Evolutionary conservation across 2,329 filamentous ascomycete species (phyloP).

Genomic region (Pseudogymnoascus sp.): DNA sequence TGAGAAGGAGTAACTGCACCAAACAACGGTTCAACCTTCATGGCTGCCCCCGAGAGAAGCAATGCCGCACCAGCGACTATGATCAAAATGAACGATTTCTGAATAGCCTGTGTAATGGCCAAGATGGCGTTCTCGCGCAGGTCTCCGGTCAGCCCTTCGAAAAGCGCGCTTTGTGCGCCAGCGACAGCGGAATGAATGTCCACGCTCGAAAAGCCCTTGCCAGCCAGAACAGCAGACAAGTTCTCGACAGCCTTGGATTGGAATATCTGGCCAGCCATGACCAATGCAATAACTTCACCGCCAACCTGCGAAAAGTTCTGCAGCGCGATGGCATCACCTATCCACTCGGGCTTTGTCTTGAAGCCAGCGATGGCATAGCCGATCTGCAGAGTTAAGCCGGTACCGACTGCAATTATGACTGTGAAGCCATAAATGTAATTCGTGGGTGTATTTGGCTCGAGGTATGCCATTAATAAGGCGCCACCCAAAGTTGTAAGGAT

Average conservation of each 20-base stretch:
- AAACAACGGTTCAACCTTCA: no score
- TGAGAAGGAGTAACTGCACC: no score
- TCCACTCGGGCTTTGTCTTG: constrained; percentile 25
- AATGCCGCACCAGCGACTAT: no score
- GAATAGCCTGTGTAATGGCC: no score
- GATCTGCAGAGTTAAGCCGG: constrained; percentile 28
- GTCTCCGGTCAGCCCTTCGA: no score
- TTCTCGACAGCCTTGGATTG: constrained; percentile 27
- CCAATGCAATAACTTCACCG: constrained; percentile 28
- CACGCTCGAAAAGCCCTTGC: constrained; percentile 15
- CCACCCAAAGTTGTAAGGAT: not conserved
- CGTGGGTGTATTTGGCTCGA: not conserved
- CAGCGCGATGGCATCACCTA: constrained; percentile 29
- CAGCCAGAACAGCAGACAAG: constrained; percentile 20
- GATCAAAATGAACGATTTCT: no score
- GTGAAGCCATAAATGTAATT: not conserved
- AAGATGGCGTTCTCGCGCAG: no score
- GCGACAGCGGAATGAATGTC: constrained; percentile 23
- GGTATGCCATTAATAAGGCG: not conserved
- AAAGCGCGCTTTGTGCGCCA: not conserved
- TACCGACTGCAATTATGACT: constrained; percentile 30
- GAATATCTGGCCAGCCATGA: constrained; percentile 31
- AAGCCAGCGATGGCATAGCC: constrained; percentile 30
- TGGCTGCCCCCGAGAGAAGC: no score
- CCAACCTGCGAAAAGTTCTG: constrained; percentile 30